These are phyloP conservation scores for Suillus lakei DNA, from an alignment of 768 basidiomycete species.

Conservation along the genomic window DNA sequence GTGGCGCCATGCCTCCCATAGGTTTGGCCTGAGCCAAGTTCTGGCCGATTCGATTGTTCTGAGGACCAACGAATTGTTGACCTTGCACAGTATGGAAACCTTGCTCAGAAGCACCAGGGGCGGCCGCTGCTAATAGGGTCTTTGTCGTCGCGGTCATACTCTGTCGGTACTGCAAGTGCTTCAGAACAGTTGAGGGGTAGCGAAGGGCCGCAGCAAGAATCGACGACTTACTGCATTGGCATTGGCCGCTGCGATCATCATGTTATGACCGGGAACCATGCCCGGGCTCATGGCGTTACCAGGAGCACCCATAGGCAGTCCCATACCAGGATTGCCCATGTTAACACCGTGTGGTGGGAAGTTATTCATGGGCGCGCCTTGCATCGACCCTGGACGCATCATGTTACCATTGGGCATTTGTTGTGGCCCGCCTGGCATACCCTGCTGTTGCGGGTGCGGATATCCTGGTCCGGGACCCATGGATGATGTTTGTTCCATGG, in stretches of 20 bases:
- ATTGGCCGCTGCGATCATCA: constrained; percentile 42
- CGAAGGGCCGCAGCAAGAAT: not conserved
- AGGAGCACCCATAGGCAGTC: constrained; percentile 35
- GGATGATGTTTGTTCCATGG: constrained; percentile 47
- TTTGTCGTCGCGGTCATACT: constrained; percentile 42
- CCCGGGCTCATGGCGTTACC: constrained; percentile 39
- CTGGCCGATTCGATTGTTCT: constrained; percentile 36
- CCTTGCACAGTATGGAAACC: constrained; percentile 42
- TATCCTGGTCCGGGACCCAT: constrained; percentile 39
- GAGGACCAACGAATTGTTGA: constrained; percentile 39
- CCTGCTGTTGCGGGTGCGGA: constrained; percentile 37
- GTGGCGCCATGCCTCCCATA: constrained; percentile 55
- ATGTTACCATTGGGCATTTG: constrained; percentile 46
- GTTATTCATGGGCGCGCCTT: constrained; percentile 37
- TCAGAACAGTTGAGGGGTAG: constrained; percentile 16
- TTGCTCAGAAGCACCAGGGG: constrained; percentile 44
- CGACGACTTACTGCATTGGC: constrained; percentile 22
- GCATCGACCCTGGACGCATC: constrained; percentile 39
- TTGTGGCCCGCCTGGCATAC: constrained; percentile 40
- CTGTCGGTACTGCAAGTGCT: constrained; percentile 42
- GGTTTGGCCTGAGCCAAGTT: constrained; percentile 34
- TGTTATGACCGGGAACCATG: constrained; percentile 39
- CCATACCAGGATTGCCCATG: constrained; percentile 35
- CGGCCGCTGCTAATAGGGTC: constrained; percentile 27
- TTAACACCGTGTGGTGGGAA: constrained; percentile 39